Evolutionary conservation across 1,284 basidiomycete species (phyloP).

Genomic region (Austroboletus novae-zelandiae): DNA sequence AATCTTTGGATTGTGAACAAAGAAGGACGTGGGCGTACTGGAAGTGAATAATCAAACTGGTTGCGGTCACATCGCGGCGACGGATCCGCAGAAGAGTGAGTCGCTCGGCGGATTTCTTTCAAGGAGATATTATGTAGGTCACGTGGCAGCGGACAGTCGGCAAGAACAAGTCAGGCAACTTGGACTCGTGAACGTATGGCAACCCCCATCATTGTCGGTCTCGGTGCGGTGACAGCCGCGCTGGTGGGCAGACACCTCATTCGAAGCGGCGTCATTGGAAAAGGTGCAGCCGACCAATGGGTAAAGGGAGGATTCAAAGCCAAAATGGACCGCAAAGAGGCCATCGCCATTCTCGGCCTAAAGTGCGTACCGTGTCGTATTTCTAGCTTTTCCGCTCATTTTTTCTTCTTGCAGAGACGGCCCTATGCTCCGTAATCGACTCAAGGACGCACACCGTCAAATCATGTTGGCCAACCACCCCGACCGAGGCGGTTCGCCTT

Average conservation of each 20-base stretch:
- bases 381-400: background rate
- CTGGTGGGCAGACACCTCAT: conserved; percentile 72
- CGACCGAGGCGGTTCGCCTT: conserved; percentile 93
- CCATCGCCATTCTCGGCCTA: conserved; percentile 87
- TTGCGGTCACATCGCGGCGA: background rate
- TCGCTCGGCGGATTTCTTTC: too few relatives aligned
- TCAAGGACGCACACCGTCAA: conserved; percentile 89
- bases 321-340: conserved; percentile 96
- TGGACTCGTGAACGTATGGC: conserved; percentile 41
- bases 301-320: conserved; percentile 91
- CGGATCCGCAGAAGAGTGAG: conserved; percentile 3
- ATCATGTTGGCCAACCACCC: conserved; percentile 97
- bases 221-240: conserved; percentile 79
- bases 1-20: background rate
- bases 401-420: conserved; percentile 56
- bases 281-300: conserved; percentile 78
- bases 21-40: background rate
- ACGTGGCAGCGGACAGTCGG: too few relatives aligned
- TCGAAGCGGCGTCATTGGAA: conserved; percentile 55
- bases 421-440: conserved; percentile 61
- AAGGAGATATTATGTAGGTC: too few relatives aligned
- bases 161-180: too few relatives aligned
- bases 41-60: background rate
- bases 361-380: conserved; percentile 55
- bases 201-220: conserved; percentile 73